Evolutionary conservation across 805 yeast species (phyloP).

Genomic region (Metahyphopichia silvanorum): DNA sequence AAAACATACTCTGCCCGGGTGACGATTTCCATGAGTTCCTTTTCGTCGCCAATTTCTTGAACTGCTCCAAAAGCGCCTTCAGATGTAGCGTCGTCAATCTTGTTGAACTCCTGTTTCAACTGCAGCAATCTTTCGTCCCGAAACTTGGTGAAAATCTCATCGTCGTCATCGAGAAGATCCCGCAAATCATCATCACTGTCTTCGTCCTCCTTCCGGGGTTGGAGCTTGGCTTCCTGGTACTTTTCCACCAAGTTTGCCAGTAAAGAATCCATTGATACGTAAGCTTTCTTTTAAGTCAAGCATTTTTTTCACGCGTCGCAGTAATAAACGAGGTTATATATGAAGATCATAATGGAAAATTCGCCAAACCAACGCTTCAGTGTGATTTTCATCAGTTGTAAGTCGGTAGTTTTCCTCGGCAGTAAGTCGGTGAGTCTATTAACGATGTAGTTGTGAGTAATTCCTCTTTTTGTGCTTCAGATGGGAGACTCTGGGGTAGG

Average conservation of each 20-base stretch:
- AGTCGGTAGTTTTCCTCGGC: no score
- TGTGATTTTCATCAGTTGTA: no score
- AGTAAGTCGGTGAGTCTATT: no score
- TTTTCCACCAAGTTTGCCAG: conserved; percentile 36
- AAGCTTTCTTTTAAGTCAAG: conserved; percentile 4
- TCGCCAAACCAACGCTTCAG: no score
- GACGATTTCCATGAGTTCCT: conserved; percentile 51
- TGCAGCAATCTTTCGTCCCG: conserved; percentile 65
- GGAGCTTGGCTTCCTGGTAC: conserved; percentile 42
- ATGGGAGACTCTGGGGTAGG: no score
- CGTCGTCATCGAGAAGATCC: conserved; percentile 51
- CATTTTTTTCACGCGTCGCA: background rate
- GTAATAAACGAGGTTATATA: no score
- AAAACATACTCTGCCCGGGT: conserved; percentile 41
- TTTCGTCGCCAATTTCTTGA: conserved; percentile 46
- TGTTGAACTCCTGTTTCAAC: conserved; percentile 42
- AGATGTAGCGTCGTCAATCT: conserved; percentile 26
- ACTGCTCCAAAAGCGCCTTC: conserved; percentile 39
- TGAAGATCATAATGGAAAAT: no score
- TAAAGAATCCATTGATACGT: conserved; percentile 27
- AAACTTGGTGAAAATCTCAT: conserved; percentile 41
- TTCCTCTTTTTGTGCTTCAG: no score
- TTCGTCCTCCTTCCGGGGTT: conserved; percentile 24
- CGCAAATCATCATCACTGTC: conserved; percentile 40
- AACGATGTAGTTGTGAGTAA: no score